Percentiles rank a stretch among this genome's conserved stretches.
These are phyloP conservation scores for Didymella exigua DNA, from an alignment of 2,329 filamentous ascomycete species.

Conservation along the genomic window DNA sequence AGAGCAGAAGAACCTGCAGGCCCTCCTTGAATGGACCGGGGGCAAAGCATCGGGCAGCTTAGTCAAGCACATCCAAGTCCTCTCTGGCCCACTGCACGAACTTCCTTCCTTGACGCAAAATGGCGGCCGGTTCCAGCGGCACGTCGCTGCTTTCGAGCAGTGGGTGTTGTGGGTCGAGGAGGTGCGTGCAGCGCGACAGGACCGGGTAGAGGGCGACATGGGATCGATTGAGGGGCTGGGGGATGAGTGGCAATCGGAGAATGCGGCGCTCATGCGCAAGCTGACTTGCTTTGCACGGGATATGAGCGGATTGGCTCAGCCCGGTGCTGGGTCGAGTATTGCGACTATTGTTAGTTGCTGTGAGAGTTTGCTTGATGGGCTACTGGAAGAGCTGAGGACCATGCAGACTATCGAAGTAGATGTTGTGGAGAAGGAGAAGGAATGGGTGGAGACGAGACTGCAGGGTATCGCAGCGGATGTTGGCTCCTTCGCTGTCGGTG, in stretches of 20 bases:
- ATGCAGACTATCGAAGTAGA: slow-evolving; percentile 43
- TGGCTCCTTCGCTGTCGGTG: slow-evolving; percentile 20
- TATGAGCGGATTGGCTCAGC: slow-evolving; percentile 37
- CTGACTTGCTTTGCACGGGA: slow-evolving; percentile 40
- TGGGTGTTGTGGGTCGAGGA: slow-evolving; percentile 43
- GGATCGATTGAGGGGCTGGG: slow-evolving; percentile 38
- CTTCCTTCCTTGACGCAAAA: slow-evolving; percentile 41
- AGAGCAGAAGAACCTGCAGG: slow-evolving; percentile 46
- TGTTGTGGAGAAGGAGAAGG: slow-evolving; percentile 40
- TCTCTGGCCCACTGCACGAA: slow-evolving; percentile 46
- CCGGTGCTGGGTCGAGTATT: slow-evolving; percentile 42
- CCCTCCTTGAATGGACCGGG: slow-evolving; percentile 44
- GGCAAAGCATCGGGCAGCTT: slow-evolving; percentile 34
- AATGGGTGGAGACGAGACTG: slow-evolving; percentile 45
- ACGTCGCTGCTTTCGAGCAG: slow-evolving; percentile 38
- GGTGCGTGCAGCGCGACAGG: slow-evolving; percentile 30
- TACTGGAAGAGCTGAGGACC: slow-evolving; percentile 41
- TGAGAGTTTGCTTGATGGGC: slow-evolving; percentile 36
- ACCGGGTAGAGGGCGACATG: slow-evolving; percentile 9
- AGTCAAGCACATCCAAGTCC: slow-evolving; percentile 43
- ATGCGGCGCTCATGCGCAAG: slow-evolving; percentile 42
- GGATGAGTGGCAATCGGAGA: slow-evolving; percentile 44
- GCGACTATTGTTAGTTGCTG: slow-evolving; percentile 38
- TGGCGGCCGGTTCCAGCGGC: slow-evolving; percentile 40
- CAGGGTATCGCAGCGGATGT: slow-evolving; percentile 34